phyloP scores from a whole-genome alignment of 495 filamentous ascomycete species.

The Cenococcum geophilum region DNA sequence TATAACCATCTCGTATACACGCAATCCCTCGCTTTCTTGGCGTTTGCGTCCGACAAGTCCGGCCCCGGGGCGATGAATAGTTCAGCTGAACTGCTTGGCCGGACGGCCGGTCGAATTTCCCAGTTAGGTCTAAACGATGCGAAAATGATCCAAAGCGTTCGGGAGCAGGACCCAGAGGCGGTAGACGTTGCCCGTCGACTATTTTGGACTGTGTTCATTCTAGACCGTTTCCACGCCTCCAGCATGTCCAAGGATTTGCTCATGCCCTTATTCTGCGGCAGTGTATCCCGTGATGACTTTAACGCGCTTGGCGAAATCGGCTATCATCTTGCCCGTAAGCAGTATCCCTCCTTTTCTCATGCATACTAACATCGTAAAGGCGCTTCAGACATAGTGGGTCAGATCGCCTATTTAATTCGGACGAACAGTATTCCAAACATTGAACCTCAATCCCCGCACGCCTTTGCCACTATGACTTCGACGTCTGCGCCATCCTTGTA shows the following conservation, averaged over 20 bases:
- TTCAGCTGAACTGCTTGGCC: slow-evolving; percentile 19
- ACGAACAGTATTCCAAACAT: slow-evolving; percentile 18
- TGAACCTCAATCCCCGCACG: slow-evolving; percentile 15
- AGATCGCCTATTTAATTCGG: slow-evolving; percentile 18
- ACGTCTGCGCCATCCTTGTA: slow-evolving; percentile 14
- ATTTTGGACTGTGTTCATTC: slow-evolving; percentile 24
- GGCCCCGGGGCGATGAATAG: slow-evolving; percentile 10
- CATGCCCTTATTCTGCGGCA: slow-evolving; percentile 16
- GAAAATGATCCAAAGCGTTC: slow-evolving; percentile 10
- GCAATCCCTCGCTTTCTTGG: slow-evolving; percentile 19
- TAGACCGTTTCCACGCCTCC: slow-evolving; percentile 28
- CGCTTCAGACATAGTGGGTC: slow-evolving; percentile 23
- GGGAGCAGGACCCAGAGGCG: slow-evolving; percentile 20
- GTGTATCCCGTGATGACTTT: slow-evolving; percentile 18
- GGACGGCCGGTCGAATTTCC: slow-evolving; percentile 23
- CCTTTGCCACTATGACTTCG: slow-evolving; percentile 14
- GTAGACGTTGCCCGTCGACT: slow-evolving; percentile 21
- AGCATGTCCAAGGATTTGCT: slow-evolving; percentile 16
- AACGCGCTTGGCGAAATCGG: slow-evolving; percentile 19
- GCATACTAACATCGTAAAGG: slow-evolving; percentile 7
- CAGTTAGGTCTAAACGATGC: slow-evolving; percentile 21
- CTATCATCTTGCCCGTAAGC: slow-evolving; percentile 26
- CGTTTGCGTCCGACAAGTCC: slow-evolving; percentile 22
- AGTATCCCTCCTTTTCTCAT: neutral
- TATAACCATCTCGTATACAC: slow-evolving; percentile 22